Percentiles rank a stretch among this genome's conserved stretches.
Evolutionary conservation across 169 alveolate genomes (phyloP).

Genomic region (Perkinsus chesapeaki): DNA sequence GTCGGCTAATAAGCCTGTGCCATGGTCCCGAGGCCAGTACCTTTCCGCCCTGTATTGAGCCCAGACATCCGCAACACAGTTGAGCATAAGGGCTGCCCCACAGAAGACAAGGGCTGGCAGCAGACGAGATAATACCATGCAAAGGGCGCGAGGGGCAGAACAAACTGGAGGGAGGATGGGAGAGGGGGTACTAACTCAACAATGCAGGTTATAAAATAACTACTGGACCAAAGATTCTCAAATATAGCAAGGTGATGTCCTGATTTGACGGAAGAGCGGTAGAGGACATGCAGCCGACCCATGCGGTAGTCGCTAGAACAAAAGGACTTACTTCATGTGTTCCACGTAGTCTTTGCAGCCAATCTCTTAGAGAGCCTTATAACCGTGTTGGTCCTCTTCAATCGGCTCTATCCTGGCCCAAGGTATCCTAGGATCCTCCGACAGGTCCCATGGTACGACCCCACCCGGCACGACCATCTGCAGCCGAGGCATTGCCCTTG

Average conservation of each 20-base stretch:
- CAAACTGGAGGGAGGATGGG: neutral
- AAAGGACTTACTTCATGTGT: too few relatives aligned
- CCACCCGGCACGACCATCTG: neutral
- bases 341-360: too few relatives aligned
- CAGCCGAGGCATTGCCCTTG: too few relatives aligned
- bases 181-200: neutral
- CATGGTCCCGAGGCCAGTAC: neutral
- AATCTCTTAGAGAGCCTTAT: neutral
- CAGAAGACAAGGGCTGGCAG: neutral
- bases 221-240: too few relatives aligned
- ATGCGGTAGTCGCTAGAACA: too few relatives aligned
- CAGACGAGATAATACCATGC: neutral
- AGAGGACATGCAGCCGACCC: too few relatives aligned
- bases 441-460: neutral
- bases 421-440: neutral
- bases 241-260: too few relatives aligned
- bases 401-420: neutral
- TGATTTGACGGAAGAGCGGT: too few relatives aligned
- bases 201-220: too few relatives aligned
- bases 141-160: neutral
- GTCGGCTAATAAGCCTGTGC: neutral
- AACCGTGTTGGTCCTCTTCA: neutral
- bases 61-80: neutral
- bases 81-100: neutral
- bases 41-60: neutral